These are phyloP conservation scores for Vitis amurensis DNA, from an alignment of 164 flowering plant species.

Conservation along the genomic window DNA sequence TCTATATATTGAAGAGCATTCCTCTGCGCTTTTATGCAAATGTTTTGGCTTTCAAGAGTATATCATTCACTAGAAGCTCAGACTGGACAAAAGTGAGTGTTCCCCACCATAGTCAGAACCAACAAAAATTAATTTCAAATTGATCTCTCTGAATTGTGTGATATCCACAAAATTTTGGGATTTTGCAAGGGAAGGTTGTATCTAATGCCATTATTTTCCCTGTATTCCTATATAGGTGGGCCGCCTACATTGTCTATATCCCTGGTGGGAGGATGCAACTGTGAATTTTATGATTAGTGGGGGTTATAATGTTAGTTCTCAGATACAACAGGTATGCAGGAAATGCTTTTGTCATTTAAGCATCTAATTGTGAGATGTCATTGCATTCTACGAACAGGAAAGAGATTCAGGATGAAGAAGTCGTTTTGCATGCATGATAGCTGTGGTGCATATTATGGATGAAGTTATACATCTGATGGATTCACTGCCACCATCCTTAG, in stretches of 20 bases:
- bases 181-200: slow-evolving; percentile 1
- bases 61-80: slow-evolving; percentile 36
- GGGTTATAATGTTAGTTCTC: slow-evolving; percentile 67
- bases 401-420: too few species aligned
- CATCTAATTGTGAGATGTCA: neutral
- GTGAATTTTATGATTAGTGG: slow-evolving; percentile 86
- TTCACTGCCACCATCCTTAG: too few species aligned
- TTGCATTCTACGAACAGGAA: too few species aligned
- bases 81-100: slow-evolving; percentile 59
- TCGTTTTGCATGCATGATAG: too few species aligned
- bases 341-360: neutral
- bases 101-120: neutral
- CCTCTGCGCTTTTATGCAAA: slow-evolving; percentile 63
- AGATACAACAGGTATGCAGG: slow-evolving; percentile 56
- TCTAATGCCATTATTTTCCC: slow-evolving; percentile 5
- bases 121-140: neutral
- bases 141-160: neutral
- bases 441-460: too few species aligned
- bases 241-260: slow-evolving; percentile 84
- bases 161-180: neutral
- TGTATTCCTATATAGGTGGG: slow-evolving; percentile 52
- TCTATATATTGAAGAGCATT: slow-evolving; percentile 50
- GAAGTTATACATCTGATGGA: too few species aligned
- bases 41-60: slow-evolving; percentile 34
- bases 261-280: slow-evolving; percentile 96